Base-by-base conservation (phyloP, 495 filamentous ascomycete species). In the Aspergillus panamensis region DNA sequence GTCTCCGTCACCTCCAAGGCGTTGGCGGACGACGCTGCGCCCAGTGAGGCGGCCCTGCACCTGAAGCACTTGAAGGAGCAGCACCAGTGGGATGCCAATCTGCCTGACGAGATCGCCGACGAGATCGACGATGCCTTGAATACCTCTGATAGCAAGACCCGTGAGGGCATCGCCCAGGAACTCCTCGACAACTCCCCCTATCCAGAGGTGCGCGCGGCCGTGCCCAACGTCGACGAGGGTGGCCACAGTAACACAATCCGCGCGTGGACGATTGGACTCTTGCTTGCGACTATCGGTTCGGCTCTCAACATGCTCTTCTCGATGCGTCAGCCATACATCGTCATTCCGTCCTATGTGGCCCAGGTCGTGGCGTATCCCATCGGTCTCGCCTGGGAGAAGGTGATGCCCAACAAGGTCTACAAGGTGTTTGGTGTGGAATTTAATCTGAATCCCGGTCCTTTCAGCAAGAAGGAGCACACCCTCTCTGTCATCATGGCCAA, bases 381-480 rank as follows among this genome's bases (percentile, higher is more conserved):
- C 2, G 87, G 87, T 16, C 77, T 82, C 21, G 82, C 72, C 12
- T 84, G 80, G 80, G 74, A 75, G 6, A 71, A 62, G 48, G 60
- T 70, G 12, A 70, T 86, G 69, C 87, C 88, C 0, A 65, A 69
- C 12, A 74, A 72, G 60, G 71, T 73, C 30, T 76, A 83, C 62
- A 74, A 55, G 35, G 66, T 83, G 16, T 84, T 87, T 56, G 86
- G 86, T 9, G 37, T 77, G 32, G 65, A 73, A 20, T 82, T 77
- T 66, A 80, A 77, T 20, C 68, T 90, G 14, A 90, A 90, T 63
- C 87, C 86, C 0, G 86, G 87, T 1, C 80, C 79, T 6, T 91
- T 88, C 75, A 90, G 86, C 69, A 84, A 88, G 68, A 91, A 91
- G 64, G 87, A 90, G 62, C 88, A 91, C 64, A 75, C 85, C 6